These are phyloP conservation scores for Litchi chinensis DNA, from an alignment of 345 rosid species.

Conservation along the genomic window DNA sequence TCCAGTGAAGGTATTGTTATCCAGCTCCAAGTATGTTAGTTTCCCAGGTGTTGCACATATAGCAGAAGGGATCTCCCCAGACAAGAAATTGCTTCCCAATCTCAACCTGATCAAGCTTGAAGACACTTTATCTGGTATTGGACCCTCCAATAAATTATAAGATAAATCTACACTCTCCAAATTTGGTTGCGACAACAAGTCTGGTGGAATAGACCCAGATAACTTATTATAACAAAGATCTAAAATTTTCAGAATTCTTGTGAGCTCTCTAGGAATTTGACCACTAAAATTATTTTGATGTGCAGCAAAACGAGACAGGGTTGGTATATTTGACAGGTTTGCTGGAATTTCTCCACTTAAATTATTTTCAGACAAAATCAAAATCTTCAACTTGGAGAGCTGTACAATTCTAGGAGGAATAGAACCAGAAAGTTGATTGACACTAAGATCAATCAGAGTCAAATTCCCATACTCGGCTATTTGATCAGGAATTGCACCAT, in stretches of 20 bases:
- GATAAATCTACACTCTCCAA: constrained; percentile 62
- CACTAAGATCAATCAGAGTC: constrained; percentile 40
- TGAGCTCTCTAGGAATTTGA: constrained; percentile 51
- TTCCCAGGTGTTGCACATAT: constrained; percentile 25
- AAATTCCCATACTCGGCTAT: too few relatives aligned
- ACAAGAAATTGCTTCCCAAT: constrained; percentile 59
- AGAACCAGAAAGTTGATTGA: constrained; percentile 44
- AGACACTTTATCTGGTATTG: constrained; percentile 49
- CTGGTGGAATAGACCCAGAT: constrained; percentile 47
- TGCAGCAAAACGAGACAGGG: constrained; percentile 61
- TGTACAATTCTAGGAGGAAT: constrained; percentile 52
- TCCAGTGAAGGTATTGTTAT: constrained; percentile 56
- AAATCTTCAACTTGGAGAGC: constrained; percentile 46
- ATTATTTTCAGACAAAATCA: constrained; percentile 55
- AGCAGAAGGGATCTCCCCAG: constrained; percentile 40
- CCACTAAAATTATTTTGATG: constrained; percentile 52
- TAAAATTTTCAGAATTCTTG: constrained; percentile 39
- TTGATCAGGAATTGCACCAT: constrained; percentile 27
- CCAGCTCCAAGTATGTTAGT: constrained; percentile 71
- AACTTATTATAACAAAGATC: constrained; percentile 68
- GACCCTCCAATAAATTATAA: constrained; percentile 44
- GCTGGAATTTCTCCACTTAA: constrained; percentile 52
- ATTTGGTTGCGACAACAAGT: constrained; percentile 38
- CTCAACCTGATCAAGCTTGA: constrained; percentile 59
- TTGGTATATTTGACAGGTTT: constrained; percentile 39